Evolutionary conservation across 2,329 filamentous ascomycete species (phyloP).

Genomic region (Exophiala spinifera): DNA sequence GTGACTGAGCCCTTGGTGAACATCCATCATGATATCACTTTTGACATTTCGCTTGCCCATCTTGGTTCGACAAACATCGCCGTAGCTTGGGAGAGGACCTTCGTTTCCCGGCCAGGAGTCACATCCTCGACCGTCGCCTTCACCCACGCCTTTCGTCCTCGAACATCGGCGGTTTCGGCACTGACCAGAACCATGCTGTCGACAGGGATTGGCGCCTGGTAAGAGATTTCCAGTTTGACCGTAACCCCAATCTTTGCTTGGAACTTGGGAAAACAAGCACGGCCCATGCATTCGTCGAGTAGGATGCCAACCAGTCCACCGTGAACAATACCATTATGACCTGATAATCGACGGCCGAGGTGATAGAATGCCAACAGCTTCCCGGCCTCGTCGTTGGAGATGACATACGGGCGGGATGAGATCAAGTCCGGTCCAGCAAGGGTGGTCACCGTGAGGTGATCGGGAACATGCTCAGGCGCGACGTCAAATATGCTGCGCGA

Average conservation of each 20-base stretch:
- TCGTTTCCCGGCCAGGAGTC: conserved; percentile 29
- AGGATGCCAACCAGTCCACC: conserved; percentile 36
- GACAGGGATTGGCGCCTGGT: conserved; percentile 34
- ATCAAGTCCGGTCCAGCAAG: background rate
- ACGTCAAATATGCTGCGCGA: background rate
- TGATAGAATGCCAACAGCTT: conserved; percentile 28
- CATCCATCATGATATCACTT: background rate
- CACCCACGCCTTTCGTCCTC: conserved; percentile 40
- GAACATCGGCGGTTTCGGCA: conserved; percentile 35
- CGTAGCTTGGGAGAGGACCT: conserved; percentile 36
- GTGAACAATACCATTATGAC: conserved; percentile 38
- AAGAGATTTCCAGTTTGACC: conserved; percentile 38
- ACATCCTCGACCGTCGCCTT: conserved; percentile 32
- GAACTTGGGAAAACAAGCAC: conserved; percentile 35
- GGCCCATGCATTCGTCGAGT: conserved; percentile 39
- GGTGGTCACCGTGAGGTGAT: conserved; percentile 2
- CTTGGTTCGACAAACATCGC: conserved; percentile 40
- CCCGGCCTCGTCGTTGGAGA: conserved; percentile 1
- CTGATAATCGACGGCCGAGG: conserved; percentile 35
- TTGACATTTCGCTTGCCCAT: conserved; percentile 19
- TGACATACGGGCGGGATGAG: background rate
- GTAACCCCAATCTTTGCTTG: conserved; percentile 37
- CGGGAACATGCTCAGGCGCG: background rate
- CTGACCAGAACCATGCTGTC: conserved; percentile 35
- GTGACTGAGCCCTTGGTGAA: background rate